Conservation (phyloP, 140 eudicot genomes). For the Bidens hawaiensis region DNA sequence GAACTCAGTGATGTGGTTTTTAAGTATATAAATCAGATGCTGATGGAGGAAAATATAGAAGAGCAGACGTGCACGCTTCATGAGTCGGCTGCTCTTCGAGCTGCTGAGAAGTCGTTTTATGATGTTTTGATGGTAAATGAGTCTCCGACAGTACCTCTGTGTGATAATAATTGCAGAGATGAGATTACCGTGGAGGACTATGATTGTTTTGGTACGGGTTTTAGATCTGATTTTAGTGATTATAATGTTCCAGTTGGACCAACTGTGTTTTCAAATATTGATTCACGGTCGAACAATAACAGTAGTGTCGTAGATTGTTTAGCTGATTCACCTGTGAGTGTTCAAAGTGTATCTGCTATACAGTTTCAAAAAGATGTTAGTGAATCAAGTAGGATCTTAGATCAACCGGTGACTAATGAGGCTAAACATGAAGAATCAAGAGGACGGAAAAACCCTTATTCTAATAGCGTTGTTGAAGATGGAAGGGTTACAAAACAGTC, state of each 20-base stretch:
- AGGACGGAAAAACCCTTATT: constrained; percentile 54
- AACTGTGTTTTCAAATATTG: constrained; percentile 17
- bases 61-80: constrained; percentile 65
- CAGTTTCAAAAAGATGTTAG: constrained; percentile 48
- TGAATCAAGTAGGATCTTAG: constrained; percentile 34
- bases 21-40: constrained; percentile 72
- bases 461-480: constrained; percentile 31
- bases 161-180: constrained; percentile 21
- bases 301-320: constrained; percentile 40
- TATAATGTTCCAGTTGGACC: constrained; percentile 18
- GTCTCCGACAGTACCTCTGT: constrained; percentile 28
- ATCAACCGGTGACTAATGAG: constrained; percentile 8
- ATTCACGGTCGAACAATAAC: constrained; percentile 32
- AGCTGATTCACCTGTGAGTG: constrained; percentile 63
- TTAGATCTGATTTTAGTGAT: constrained; percentile 34
- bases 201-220: constrained; percentile 19
- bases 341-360: constrained; percentile 39
- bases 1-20: constrained; percentile 84
- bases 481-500: constrained; percentile 59
- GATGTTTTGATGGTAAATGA: constrained; percentile 60
- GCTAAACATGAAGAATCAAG: constrained; percentile 21
- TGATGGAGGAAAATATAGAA: constrained; percentile 88
- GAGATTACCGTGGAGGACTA: constrained; percentile 24
- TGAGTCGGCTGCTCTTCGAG: constrained; percentile 81
- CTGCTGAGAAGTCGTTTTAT: constrained; percentile 75